Conservation (phyloP, 2,329 filamentous ascomycete genomes). For the Aspergillus fructus region DNA sequence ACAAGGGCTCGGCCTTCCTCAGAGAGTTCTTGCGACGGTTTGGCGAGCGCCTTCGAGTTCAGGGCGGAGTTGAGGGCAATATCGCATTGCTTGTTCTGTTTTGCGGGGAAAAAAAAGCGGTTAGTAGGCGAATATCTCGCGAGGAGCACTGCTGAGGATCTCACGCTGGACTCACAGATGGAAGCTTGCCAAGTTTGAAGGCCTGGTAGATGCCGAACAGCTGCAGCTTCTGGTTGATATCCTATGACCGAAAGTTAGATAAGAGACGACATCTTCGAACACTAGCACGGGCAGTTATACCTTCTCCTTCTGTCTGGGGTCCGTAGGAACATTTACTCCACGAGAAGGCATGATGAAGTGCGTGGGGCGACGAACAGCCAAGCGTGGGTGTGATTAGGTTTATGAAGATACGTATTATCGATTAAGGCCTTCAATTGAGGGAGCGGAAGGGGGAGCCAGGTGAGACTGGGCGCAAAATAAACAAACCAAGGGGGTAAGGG, state of each 20-base stretch:
- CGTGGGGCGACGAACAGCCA: slow-evolving; percentile 2
- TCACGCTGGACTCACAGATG: slow-evolving; percentile 69
- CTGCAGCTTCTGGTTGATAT: slow-evolving; percentile 92
- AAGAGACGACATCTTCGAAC: slow-evolving; percentile 17
- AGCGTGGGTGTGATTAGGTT: neutral
- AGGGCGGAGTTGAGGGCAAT: slow-evolving; percentile 88
- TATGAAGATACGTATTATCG: neutral
- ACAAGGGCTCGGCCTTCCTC: slow-evolving; percentile 78
- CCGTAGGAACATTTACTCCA: slow-evolving; percentile 69
- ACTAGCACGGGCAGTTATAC: slow-evolving; percentile 25
- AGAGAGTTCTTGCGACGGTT: slow-evolving; percentile 75
- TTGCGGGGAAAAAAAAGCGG: neutral
- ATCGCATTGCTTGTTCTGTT: slow-evolving; percentile 90
- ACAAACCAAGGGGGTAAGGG: slow-evolving; percentile 12
- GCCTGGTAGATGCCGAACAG: slow-evolving; percentile 86
- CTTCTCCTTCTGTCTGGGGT: slow-evolving; percentile 73
- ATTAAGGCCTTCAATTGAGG: slow-evolving; percentile 12
- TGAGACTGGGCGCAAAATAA: slow-evolving; percentile 5
- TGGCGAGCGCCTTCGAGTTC: slow-evolving; percentile 65
- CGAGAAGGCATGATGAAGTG: slow-evolving; percentile 29
- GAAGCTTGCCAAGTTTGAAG: slow-evolving; percentile 85
- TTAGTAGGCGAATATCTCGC: slow-evolving; percentile 3
- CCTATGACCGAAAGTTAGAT: slow-evolving; percentile 29
- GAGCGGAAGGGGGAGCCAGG: neutral
- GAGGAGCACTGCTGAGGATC: neutral